Percentiles rank a stretch among this genome's conserved stretches.
These are phyloP conservation scores for Aspergillus sojae DNA, from an alignment of 2,329 filamentous ascomycete genomes.

Conservation along the genomic window DNA sequence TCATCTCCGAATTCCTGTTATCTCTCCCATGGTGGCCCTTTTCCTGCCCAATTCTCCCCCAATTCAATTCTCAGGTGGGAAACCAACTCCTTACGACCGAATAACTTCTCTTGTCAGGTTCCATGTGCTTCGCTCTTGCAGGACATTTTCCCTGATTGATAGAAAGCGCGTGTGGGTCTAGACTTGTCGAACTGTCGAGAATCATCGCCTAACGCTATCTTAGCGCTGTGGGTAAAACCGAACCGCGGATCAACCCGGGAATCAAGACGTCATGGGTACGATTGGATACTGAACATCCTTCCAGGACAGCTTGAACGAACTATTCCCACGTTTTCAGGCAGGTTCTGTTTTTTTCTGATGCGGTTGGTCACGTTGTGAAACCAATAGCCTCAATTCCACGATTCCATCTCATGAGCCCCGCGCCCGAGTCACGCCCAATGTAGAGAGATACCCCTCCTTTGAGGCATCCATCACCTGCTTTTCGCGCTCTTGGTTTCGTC, in stretches of 20 bases:
- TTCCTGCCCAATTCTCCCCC: background rate
- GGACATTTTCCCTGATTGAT: background rate
- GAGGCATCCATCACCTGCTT: constrained; percentile 2
- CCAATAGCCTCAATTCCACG: constrained; percentile 10
- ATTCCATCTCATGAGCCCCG: constrained; percentile 10
- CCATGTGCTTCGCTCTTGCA: constrained; percentile 6
- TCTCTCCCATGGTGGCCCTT: background rate
- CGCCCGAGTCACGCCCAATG: constrained; percentile 2
- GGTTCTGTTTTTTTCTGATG: constrained; percentile 6
- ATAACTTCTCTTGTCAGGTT: constrained; percentile 1
- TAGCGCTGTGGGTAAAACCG: constrained; percentile 11
- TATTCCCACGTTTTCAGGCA: constrained; percentile 1
- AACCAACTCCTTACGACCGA: background rate
- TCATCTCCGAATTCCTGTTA: background rate
- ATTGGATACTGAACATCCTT: constrained; percentile 1
- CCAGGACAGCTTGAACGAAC: background rate
- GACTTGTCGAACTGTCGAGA: constrained; percentile 15
- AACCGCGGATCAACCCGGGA: constrained; percentile 15
- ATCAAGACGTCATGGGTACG: constrained; percentile 13
- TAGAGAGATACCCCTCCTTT: constrained; percentile 1
- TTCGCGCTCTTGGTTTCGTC: background rate
- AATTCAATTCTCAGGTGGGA: background rate
- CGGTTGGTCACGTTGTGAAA: constrained; percentile 4
- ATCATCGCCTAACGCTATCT: constrained; percentile 14
- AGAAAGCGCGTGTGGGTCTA: background rate